A percentile compares a stretch with the other conserved stretches of the same genome.
These are phyloP conservation scores for Giardia muris DNA, from an alignment of 208 protist species.

Conservation along the genomic window DNA sequence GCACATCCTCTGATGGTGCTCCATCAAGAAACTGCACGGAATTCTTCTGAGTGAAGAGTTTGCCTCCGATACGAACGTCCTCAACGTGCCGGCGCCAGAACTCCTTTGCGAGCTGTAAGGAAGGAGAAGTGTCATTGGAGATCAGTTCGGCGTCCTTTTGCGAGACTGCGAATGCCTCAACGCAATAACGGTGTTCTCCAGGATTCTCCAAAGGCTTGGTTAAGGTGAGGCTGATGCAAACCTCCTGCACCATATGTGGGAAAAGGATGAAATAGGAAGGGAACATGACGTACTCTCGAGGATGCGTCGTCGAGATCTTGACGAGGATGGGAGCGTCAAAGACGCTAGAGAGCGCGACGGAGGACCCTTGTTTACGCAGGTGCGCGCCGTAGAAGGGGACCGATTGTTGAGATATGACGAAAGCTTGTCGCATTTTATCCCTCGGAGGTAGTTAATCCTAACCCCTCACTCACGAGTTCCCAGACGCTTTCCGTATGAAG, in stretches of 20 bases:
- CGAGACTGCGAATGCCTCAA: not conserved
- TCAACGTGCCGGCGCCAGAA: not conserved
- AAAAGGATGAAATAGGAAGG: not conserved
- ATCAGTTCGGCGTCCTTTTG: not conserved
- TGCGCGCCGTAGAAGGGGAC: not conserved
- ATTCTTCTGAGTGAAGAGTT: not conserved
- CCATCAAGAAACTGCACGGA: not conserved
- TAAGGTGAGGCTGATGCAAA: constrained; percentile 4
- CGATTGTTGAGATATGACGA: not conserved
- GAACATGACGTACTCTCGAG: not conserved
- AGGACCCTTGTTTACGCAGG: not conserved
- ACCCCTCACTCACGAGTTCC: not conserved
- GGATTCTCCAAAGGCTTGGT: not conserved
- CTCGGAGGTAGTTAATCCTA: too few species aligned
- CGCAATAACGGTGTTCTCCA: not conserved
- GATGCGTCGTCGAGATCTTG: not conserved
- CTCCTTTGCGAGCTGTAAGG: not conserved
- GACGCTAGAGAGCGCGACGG: not conserved
- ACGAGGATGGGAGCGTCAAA: not conserved
- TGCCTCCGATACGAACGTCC: not conserved
- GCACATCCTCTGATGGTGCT: not conserved
- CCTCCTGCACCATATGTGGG: not conserved
- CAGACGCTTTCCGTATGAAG: not conserved
- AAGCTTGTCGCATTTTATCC: too few species aligned
- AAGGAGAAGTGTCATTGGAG: not conserved